Percentiles rank a stretch among this genome's conserved stretches.
These are phyloP conservation scores for Macaranga tanarius DNA, from an alignment of 441 rosid species.

Conservation along the genomic window DNA sequence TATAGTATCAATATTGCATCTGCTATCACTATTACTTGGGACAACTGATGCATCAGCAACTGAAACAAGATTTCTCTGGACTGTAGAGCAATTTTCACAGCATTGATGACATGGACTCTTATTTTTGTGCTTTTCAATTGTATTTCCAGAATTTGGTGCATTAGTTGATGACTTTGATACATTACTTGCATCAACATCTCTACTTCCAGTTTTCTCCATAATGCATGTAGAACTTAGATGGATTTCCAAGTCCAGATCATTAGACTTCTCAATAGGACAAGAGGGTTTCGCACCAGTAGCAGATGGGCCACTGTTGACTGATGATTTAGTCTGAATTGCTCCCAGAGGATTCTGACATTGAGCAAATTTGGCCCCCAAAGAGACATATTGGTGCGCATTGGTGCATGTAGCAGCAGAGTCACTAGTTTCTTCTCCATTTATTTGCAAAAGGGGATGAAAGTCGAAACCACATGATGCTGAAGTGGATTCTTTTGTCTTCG, in stretches of 20 bases:
- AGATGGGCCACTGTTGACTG: constrained; percentile 17
- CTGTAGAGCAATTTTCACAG: constrained; percentile 24
- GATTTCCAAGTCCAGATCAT: constrained; percentile 67
- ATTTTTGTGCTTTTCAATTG: constrained; percentile 32
- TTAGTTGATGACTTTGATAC: constrained; percentile 19
- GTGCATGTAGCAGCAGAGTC: constrained; percentile 32
- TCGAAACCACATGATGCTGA: constrained; percentile 51
- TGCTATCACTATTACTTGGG: constrained; percentile 31
- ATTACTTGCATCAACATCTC: constrained; percentile 28
- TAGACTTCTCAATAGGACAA: constrained; percentile 42
- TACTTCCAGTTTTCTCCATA: constrained; percentile 37
- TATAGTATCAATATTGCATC: constrained; percentile 39
- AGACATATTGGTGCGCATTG: constrained; percentile 33
- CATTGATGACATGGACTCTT: constrained; percentile 21
- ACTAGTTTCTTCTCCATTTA: constrained; percentile 44
- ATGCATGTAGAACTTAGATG: constrained; percentile 65
- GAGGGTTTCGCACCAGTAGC: constrained; percentile 31
- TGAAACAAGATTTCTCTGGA: constrained; percentile 28
- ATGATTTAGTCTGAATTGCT: constrained; percentile 36
- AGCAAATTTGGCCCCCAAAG: constrained; percentile 40
- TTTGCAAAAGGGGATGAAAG: constrained; percentile 90
- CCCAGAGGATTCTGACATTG: constrained; percentile 35
- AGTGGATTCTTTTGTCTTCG: constrained; percentile 44
- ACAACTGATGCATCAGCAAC: constrained; percentile 32
- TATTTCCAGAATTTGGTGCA: constrained; percentile 30